Base-by-base conservation (phyloP, 352 stramenopile species). In the Globisporangium orthogonon region DNA sequence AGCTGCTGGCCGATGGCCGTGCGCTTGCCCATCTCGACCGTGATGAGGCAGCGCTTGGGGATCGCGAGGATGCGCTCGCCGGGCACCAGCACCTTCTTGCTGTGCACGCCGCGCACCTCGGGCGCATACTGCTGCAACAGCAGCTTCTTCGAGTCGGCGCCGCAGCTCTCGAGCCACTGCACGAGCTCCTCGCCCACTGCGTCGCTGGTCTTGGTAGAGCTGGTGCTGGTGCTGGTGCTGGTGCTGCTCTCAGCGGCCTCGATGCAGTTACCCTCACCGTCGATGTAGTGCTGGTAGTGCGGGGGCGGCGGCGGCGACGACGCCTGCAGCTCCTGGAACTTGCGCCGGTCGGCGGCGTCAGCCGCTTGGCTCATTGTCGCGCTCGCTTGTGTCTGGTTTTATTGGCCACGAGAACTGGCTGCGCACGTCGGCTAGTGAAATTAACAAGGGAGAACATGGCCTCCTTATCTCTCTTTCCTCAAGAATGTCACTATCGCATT, bases 11-110 rank as follows among this genome's bases (percentile, higher is more conserved):
- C 96, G 48, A 98, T 97, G 35, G 92, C 86, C 37, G 96, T 98
- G 50, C 86, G 79, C 76, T 99, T 98, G 68, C 97, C 97, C 97
- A 99, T 99, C 79, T 99, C 96, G 23, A 99, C 97, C 13, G 97
- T 99, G 60, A 99, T 98, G 4, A 99, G 82, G 66, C 96, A 99
- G 56, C 93, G 95, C 47, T 96, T 86, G 10, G 94, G 94, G 63
- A 98, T 91, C 52, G 90, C 80, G 50, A 98, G 87, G 60, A 96
- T 89, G 45, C 83, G 78, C 61, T 97, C 86, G 54, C 94, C 88
- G 1, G 83, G 78, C 44, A 83, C 75, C 23, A 98, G 77, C 41
- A 92, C 76, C 58, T 90, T 86, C 43, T 78, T 72, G 52, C 88
- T 94, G 75, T 98, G 93, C 49, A 98, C 89, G 40, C 93, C 93